A percentile compares a stretch with the other conserved stretches of the same genome.
Evolutionary conservation across 257 asterid genomes (phyloP).

Genomic region (Solanum pinnatisectum): DNA sequence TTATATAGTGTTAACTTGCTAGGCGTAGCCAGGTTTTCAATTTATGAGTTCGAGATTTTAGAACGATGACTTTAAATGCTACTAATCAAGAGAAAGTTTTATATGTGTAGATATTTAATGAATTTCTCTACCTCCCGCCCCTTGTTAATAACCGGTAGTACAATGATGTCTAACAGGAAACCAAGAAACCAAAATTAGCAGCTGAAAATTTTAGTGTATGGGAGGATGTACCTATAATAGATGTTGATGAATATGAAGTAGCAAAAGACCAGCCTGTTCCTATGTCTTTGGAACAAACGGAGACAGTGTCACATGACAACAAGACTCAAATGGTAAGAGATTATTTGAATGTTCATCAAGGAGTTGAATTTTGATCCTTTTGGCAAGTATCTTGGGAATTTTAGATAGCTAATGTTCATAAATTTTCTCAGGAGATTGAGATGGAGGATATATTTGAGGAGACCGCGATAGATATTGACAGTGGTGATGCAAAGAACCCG

Average conservation of each 20-base stretch:
- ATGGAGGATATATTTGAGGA: constrained; percentile 89
- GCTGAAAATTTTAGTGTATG: constrained; percentile 12
- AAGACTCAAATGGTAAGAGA: constrained; percentile 37
- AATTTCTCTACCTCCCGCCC: neutral
- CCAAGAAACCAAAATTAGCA: constrained; percentile 25
- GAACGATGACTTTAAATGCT: neutral
- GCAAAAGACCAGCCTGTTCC: constrained; percentile 55
- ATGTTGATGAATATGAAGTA: constrained; percentile 32
- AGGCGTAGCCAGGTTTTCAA: neutral
- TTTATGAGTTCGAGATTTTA: neutral
- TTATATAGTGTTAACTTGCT: neutral
- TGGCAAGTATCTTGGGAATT: neutral
- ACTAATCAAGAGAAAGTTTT: neutral
- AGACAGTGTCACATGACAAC: constrained; percentile 21
- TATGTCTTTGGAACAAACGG: constrained; percentile 64
- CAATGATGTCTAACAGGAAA: constrained; percentile 12
- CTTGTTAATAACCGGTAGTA: neutral
- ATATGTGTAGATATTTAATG: neutral
- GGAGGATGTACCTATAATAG: constrained; percentile 42
- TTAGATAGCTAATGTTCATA: neutral
- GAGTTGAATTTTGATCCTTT: neutral
- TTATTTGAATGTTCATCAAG: neutral
- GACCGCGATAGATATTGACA: constrained; percentile 52
- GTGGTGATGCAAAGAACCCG: constrained; percentile 53
- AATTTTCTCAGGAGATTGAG: constrained; percentile 52